phyloP scores from a whole-genome alignment of 495 filamentous ascomycete species.

The Hypoxylon perforatum region DNA sequence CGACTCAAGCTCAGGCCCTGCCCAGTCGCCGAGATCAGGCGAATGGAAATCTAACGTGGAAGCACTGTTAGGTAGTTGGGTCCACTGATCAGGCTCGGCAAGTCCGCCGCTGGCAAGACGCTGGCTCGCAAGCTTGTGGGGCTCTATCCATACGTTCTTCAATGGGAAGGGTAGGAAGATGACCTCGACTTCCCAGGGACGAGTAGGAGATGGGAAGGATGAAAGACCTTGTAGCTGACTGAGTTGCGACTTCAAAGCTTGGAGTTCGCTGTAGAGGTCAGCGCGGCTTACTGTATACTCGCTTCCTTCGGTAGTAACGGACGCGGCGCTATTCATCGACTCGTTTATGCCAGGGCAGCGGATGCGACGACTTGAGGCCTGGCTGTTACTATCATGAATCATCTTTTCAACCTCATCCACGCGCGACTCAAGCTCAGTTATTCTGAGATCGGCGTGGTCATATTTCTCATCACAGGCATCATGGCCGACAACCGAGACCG shows the following conservation, averaged over 20 bases:
- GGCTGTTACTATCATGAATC: conserved; percentile 56
- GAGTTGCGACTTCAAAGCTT: conserved; percentile 66
- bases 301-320: conserved; percentile 57
- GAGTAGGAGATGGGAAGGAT: conserved; percentile 62
- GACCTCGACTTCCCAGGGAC: conserved; percentile 77
- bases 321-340: conserved; percentile 55
- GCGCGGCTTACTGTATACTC: conserved; percentile 45
- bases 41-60: conserved; percentile 55
- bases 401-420: conserved; percentile 69
- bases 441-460: conserved; percentile 66
- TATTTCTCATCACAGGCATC: conserved; percentile 70
- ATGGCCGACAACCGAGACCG: conserved; percentile 64
- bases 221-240: conserved; percentile 63
- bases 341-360: conserved; percentile 47
- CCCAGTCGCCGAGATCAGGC: conserved; percentile 58
- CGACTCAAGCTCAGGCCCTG: conserved; percentile 52
- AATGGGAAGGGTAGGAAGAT: conserved; percentile 75
- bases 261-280: conserved; percentile 62
- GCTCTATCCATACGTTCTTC: conserved; percentile 69
- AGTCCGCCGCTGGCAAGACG: conserved; percentile 51
- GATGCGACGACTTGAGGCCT: conserved; percentile 49
- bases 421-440: conserved; percentile 71
- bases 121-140: conserved; percentile 59
- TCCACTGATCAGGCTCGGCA: conserved; percentile 66
- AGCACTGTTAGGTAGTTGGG: conserved; percentile 62